Evolutionary conservation across 768 basidiomycete genomes (phyloP), one percentile per base, ranked within the genome.

Genomic region (Megacollybia marginata): DNA sequence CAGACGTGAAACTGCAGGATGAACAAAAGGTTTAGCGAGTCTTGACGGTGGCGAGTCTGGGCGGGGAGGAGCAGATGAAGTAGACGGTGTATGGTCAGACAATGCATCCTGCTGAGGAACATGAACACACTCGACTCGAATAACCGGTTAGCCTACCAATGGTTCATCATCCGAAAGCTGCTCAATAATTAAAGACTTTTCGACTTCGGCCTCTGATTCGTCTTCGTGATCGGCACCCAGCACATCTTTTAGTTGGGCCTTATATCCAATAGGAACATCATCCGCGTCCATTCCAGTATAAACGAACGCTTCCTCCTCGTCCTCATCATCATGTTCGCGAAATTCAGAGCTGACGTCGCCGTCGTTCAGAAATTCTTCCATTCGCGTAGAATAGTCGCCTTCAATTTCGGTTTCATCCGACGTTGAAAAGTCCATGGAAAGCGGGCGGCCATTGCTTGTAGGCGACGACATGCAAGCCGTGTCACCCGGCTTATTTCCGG

Each of bases 1-100:
- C 38, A 89, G 76, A n/a, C 88, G 78, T 28, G 88, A 92, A 6
- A 88, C 76, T n/a, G 72, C 77, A 4, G 85, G 85, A 56, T 86
- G 82, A 16, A 88, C 62, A 61, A 84, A 88, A 11, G 82, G 76
- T 35, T 76, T 73, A 4, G 76, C 66, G 9, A 74, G 60, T 53
- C 68, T 74, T 15, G 70, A 63, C 23, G 69, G 73, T 71, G 10
- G 59, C 63, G 32, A 70, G 55, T 38, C 64, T 62, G 16, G 71
- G 69, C 31, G 78, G 69, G 65, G 57, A 33, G 69, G 64, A 43
- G 60, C 44, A 31, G 72, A 69, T 33, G 72, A 67, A 5, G 65
- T 62, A 9, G 71, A 67, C 31, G 71, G 71, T 33, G 68, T 61
- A 36, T 63, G 56, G 48, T 68, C 65, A 7, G 69, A 65, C 45